Evolutionary conservation across 306 rosid species (phyloP), one percentile per base, ranked within the genome.

Genomic region (Castanea mollissima): DNA sequence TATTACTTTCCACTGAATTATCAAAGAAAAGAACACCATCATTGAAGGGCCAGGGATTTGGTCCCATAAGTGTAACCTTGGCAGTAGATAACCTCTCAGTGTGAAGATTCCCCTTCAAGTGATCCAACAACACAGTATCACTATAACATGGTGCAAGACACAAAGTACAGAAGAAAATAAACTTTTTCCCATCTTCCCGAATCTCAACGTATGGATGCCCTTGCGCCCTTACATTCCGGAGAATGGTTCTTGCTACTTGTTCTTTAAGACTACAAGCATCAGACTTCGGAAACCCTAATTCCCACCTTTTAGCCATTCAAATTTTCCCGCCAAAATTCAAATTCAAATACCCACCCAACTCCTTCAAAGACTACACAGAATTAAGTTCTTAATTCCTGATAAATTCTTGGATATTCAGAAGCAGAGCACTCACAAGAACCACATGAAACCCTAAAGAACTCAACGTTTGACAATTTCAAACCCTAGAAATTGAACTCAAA

Each of bases 31-130:
- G 87, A 74, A 94, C 79, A 18, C 99, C 99, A 63, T 94, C 97
- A 69, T 84, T 88, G 62, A 94, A 94, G 65, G 97, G 99, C 99
- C 97, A 94, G 0, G 99, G 97, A 29, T 92, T 94, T 15, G 90
- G 92, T 67, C 88, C 82, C 52, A 94, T 71, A 49, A 94, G 87
- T 41, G 99, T 94, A 74, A 84, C 75, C 83, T 86, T 91, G 25
- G 99, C 97, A 73, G 89, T 74, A 19, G 87, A 81, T 57, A 94
- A 73, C 75, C 97, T 88, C 76, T 62, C 77, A 73, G 71, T 83
- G 56, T 94, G 99, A 79, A 92, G 90, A 84, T 80, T 92, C 41
- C 99, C 99, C 74, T 89, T 91, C 89, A 94, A 85, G 84, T 94
- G 99, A 79, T 90, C 90, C 80, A 81, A 92, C 84, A 94, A 75